phyloP scores from a whole-genome alignment of 176 grass and related monocot genomes.

The Areca catechu region DNA sequence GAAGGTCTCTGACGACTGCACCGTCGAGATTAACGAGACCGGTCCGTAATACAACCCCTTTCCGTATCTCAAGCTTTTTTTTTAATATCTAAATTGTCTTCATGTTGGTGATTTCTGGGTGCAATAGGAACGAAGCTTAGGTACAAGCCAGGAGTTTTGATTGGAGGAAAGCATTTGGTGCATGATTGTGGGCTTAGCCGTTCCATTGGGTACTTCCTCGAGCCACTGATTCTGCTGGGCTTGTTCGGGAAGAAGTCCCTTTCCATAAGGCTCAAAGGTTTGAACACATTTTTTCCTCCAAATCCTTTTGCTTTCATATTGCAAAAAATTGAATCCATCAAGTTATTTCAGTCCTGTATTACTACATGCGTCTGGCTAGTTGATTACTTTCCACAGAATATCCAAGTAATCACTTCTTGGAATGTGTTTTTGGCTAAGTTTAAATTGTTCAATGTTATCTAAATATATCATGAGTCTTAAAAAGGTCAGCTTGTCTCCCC shows the following conservation, averaged over 20 bases:
- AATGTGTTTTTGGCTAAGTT: too few species aligned
- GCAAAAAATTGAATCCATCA: too few species aligned
- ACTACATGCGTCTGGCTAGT: too few species aligned
- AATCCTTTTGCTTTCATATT: not conserved
- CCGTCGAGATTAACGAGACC: constrained; percentile 69
- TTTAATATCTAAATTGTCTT: not conserved
- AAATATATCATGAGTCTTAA: too few species aligned
- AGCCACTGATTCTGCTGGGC: constrained; percentile 66
- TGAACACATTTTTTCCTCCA: not conserved
- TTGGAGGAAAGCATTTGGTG: constrained; percentile 47
- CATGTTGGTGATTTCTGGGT: not conserved
- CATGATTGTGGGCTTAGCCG: constrained; percentile 73
- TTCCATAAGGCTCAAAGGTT: constrained; percentile 65
- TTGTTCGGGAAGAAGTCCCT: constrained; percentile 56
- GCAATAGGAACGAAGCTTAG: constrained; percentile 61
- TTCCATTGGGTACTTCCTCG: constrained; percentile 76
- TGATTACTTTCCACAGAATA: too few species aligned
- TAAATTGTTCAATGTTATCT: too few species aligned
- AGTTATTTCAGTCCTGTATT: too few species aligned
- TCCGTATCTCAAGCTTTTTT: too few species aligned
- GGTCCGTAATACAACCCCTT: constrained; percentile 7
- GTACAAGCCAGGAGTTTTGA: constrained; percentile 58
- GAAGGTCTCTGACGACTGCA: constrained; percentile 65
- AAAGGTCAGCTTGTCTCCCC: too few species aligned
- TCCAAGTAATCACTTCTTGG: too few species aligned